Percentiles rank a stretch among this genome's conserved stretches.
Evolutionary conservation across 2,329 filamentous ascomycete species (phyloP).

Genomic region (Herpotrichia juniperi): DNA sequence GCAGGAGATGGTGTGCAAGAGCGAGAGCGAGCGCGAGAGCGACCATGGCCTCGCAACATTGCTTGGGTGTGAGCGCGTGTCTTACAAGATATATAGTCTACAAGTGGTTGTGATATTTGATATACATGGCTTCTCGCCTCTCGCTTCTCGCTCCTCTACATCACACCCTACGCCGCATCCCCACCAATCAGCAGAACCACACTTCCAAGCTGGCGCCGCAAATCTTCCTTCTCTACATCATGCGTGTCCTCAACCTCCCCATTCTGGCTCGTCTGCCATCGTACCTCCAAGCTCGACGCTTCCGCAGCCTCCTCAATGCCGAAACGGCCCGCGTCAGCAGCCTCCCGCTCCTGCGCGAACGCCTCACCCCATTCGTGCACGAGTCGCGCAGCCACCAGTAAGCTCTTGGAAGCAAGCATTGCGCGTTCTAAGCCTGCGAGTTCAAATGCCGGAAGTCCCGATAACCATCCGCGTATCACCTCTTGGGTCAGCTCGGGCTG

Average conservation of each 20-base stretch:
- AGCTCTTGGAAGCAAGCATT: constrained; percentile 83
- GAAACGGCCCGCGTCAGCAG: constrained; percentile 58
- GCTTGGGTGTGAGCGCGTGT: neutral
- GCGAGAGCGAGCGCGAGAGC: too few relatives aligned
- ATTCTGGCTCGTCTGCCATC: constrained; percentile 90
- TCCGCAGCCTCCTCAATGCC: constrained; percentile 82
- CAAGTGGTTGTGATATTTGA: too few relatives aligned
- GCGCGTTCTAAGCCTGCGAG: constrained; percentile 86
- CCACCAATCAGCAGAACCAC: constrained; percentile 76
- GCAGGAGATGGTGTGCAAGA: too few relatives aligned
- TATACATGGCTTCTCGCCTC: neutral
- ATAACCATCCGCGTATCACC: constrained; percentile 79
- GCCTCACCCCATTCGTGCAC: constrained; percentile 88
- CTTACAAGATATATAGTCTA: neutral
- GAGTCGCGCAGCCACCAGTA: constrained; percentile 77
- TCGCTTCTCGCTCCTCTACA: neutral
- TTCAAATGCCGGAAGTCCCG: constrained; percentile 75
- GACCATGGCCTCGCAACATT: too few relatives aligned
- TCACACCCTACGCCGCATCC: constrained; percentile 9
- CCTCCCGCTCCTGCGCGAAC: constrained; percentile 59
- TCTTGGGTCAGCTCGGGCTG: constrained; percentile 79
- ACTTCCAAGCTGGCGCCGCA: constrained; percentile 86
- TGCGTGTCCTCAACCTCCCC: constrained; percentile 98
- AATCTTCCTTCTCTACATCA: constrained; percentile 91
- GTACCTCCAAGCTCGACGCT: constrained; percentile 81